A percentile compares a stretch with the other conserved stretches of the same genome.
Evolutionary conservation across 2,329 filamentous ascomycete species (phyloP).

Genomic region (Pochonia chlamydosporia): DNA sequence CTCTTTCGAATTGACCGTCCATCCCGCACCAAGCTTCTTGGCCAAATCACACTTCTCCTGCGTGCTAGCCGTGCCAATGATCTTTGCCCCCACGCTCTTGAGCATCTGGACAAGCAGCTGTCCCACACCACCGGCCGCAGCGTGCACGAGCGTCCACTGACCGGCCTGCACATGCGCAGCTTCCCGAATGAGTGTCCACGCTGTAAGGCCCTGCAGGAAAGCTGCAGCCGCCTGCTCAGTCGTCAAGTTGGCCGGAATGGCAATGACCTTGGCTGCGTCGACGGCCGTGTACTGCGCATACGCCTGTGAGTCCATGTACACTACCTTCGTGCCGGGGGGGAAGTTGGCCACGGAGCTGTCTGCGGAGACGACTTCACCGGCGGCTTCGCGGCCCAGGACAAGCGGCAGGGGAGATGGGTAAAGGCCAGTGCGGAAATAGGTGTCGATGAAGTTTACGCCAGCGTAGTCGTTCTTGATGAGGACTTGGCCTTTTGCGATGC

Average conservation of each 20-base stretch:
- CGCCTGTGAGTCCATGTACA: constrained; percentile 51
- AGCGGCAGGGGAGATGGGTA: constrained; percentile 70
- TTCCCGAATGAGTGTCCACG: constrained; percentile 72
- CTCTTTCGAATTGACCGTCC: constrained; percentile 64
- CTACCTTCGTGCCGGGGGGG: constrained; percentile 63
- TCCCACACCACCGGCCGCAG: constrained; percentile 78
- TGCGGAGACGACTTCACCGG: constrained; percentile 61
- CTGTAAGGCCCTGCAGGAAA: constrained; percentile 78
- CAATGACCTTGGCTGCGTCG: constrained; percentile 47
- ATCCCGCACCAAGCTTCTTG: constrained; percentile 62
- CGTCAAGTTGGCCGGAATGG: constrained; percentile 57
- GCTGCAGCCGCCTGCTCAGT: constrained; percentile 61
- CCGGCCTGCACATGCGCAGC: constrained; percentile 68
- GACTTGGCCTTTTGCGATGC: constrained; percentile 62
- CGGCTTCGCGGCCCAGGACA: constrained; percentile 73
- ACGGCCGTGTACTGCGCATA: constrained; percentile 55
- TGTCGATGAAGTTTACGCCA: constrained; percentile 89
- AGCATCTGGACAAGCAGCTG: constrained; percentile 71
- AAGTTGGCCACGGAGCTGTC: constrained; percentile 49
- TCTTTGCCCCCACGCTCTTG: constrained; percentile 63
- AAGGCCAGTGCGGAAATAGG: constrained; percentile 80
- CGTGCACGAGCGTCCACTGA: constrained; percentile 80
- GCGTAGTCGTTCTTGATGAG: constrained; percentile 75
- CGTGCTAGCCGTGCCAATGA: constrained; percentile 74
- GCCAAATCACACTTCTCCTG: constrained; percentile 67